Evolutionary conservation across 1,139 yeast genomes (phyloP).

Genomic region (Sugiyamaella grinbergsii): DNA sequence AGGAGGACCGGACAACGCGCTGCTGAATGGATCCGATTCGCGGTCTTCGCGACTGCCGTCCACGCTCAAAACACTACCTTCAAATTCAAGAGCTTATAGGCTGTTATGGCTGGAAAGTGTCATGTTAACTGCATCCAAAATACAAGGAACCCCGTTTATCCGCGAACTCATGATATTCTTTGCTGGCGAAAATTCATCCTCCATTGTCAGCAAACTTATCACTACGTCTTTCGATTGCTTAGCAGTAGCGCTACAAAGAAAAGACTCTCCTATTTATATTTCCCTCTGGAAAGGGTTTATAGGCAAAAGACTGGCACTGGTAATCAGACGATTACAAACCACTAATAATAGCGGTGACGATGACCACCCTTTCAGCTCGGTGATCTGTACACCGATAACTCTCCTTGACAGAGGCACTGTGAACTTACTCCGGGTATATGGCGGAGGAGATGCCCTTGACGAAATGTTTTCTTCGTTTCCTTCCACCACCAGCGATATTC

Average conservation of each 20-base stretch:
- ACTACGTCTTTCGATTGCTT: slow-evolving; percentile 44
- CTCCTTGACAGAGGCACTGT: slow-evolving; percentile 34
- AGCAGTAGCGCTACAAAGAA: slow-evolving; percentile 37
- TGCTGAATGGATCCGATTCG: background rate
- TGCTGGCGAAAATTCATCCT: slow-evolving; percentile 34
- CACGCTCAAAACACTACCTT: background rate
- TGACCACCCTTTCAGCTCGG: slow-evolving; percentile 26
- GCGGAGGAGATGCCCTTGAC: slow-evolving; percentile 45
- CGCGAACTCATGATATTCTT: slow-evolving; percentile 37
- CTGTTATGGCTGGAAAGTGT: slow-evolving; percentile 42
- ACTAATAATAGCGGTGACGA: slow-evolving; percentile 11
- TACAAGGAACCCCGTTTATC: slow-evolving; percentile 33
- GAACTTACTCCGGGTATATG: slow-evolving; percentile 34
- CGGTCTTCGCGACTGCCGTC: background rate
- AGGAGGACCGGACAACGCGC: too few relatives aligned
- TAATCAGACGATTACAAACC: slow-evolving; percentile 29
- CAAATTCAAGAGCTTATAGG: slow-evolving; percentile 26
- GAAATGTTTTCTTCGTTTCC: slow-evolving; percentile 52
- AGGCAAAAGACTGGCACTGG: slow-evolving; percentile 36
- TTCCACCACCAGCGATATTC: slow-evolving; percentile 51
- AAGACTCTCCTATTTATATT: slow-evolving; percentile 32
- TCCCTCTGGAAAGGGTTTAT: slow-evolving; percentile 40
- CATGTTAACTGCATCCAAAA: slow-evolving; percentile 33
- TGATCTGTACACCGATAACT: slow-evolving; percentile 35
- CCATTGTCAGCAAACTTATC: slow-evolving; percentile 38